phyloP scores from a whole-genome alignment of 495 filamentous ascomycete genomes.

The Oleoguttula mirabilis region DNA sequence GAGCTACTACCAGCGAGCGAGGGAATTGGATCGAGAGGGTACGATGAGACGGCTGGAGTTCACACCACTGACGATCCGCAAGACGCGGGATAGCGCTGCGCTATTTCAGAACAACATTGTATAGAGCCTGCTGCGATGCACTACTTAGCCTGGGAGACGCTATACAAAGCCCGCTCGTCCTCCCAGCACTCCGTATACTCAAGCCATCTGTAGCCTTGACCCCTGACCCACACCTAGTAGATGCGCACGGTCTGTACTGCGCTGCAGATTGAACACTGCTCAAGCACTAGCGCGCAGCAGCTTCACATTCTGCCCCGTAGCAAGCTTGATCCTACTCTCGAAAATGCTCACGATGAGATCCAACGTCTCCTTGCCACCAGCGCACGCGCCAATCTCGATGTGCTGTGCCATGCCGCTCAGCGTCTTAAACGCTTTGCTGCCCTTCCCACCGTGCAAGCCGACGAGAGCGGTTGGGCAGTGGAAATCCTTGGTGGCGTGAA shows the following conservation, averaged over 20 bases:
- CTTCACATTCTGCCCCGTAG: background rate
- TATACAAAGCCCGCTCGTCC: too few species aligned
- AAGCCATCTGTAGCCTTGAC: too few species aligned
- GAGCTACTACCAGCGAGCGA: too few species aligned
- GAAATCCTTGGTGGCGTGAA: background rate
- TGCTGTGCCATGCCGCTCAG: background rate
- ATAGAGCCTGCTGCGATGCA: too few species aligned
- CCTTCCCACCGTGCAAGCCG: background rate
- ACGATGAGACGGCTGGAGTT: slow-evolving; percentile 4
- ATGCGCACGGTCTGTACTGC: too few species aligned
- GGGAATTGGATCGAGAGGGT: slow-evolving; percentile 1
- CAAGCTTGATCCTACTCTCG: background rate
- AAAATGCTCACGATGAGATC: background rate
- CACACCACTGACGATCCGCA: slow-evolving; percentile 1
- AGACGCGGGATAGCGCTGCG: background rate
- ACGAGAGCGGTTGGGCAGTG: background rate
- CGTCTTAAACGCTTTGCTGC: background rate
- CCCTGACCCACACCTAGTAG: too few species aligned
- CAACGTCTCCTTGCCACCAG: background rate
- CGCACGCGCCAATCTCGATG: background rate
- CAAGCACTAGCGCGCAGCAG: background rate
- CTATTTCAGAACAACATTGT: background rate
- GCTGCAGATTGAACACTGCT: too few species aligned
- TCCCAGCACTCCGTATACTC: too few species aligned
- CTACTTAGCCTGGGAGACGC: too few species aligned